phyloP scores from a whole-genome alignment of 768 basidiomycete genomes.

The Coprinopsis sp. region DNA sequence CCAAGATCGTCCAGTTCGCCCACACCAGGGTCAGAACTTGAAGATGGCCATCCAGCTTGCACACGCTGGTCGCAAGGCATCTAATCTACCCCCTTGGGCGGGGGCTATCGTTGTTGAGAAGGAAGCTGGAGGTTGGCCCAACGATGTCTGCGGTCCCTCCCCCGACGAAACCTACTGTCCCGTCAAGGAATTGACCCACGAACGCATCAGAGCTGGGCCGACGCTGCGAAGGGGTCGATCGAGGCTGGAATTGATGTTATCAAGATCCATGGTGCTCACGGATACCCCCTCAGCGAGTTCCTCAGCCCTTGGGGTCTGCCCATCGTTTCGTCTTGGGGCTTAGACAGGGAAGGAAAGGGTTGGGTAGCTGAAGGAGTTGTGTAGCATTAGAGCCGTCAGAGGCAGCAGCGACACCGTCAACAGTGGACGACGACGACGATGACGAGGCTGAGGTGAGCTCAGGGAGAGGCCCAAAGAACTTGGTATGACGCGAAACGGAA shows the following conservation, averaged over 20 bases:
- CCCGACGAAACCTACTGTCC: too few relatives aligned
- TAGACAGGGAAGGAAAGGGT: constrained; percentile 67
- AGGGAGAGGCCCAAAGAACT: constrained; percentile 34
- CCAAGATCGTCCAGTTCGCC: constrained; percentile 53
- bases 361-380: constrained; percentile 34
- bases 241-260: constrained; percentile 55
- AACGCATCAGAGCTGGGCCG: constrained; percentile 48
- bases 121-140: constrained; percentile 41
- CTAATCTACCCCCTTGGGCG: constrained; percentile 59
- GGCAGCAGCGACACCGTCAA: too few relatives aligned
- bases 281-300: constrained; percentile 54
- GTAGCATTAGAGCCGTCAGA: too few relatives aligned
- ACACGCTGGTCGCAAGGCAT: constrained; percentile 72
- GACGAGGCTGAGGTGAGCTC: constrained; percentile 16
- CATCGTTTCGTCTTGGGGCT: constrained; percentile 61
- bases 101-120: constrained; percentile 24
- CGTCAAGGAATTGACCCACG: too few relatives aligned
- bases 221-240: constrained; percentile 46
- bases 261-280: constrained; percentile 66
- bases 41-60: too few relatives aligned
- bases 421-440: neutral
- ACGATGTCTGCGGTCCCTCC: too few relatives aligned
- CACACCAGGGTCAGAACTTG: constrained; percentile 70
- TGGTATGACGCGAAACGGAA: constrained; percentile 30
- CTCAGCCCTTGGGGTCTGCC: constrained; percentile 56